These are phyloP conservation scores for Diplosphaera chodatii DNA, from an alignment of 139 green algal genomes.

Conservation along the genomic window DNA sequence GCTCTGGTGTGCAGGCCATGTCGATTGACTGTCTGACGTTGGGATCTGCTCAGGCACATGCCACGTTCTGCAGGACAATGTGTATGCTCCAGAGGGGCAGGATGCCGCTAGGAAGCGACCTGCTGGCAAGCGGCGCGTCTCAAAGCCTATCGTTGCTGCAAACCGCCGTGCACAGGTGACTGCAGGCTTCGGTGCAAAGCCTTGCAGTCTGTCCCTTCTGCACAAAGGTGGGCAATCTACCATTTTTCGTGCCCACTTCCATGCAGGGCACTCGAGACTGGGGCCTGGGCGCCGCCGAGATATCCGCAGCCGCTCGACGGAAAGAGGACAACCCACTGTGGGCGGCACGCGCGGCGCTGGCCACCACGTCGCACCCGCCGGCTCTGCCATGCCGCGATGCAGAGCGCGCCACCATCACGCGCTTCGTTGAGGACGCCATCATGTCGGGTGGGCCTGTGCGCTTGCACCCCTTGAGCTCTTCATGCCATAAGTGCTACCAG, in stretches of 20 bases:
- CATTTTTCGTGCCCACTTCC: neutral
- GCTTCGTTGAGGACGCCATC: slow-evolving; percentile 58
- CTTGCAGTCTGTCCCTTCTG: too few species aligned
- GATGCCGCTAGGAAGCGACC: too few species aligned
- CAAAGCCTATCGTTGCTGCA: neutral
- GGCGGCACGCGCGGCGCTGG: slow-evolving; percentile 42
- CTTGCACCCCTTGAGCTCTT: too few species aligned
- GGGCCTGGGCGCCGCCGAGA: slow-evolving; percentile 15
- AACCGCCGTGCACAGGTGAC: neutral
- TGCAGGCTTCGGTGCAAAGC: too few species aligned
- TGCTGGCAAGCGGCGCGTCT: too few species aligned
- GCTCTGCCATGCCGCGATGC: slow-evolving; percentile 76
- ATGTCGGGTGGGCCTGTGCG: slow-evolving; percentile 37
- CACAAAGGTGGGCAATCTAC: too few species aligned
- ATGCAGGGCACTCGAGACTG: slow-evolving; percentile 17
- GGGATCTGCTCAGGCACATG: too few species aligned
- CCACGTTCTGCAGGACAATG: neutral
- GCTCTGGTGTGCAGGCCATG: too few species aligned
- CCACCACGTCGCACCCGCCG: slow-evolving; percentile 40
- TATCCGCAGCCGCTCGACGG: slow-evolving; percentile 2
- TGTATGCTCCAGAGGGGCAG: neutral
- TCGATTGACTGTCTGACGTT: too few species aligned
- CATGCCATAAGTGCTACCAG: too few species aligned
- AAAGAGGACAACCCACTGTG: slow-evolving; percentile 17
- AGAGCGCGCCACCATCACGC: slow-evolving; percentile 52